Conservation (phyloP, 495 filamentous ascomycete genomes). For the Symbiotaphrina buchneri region DNA sequence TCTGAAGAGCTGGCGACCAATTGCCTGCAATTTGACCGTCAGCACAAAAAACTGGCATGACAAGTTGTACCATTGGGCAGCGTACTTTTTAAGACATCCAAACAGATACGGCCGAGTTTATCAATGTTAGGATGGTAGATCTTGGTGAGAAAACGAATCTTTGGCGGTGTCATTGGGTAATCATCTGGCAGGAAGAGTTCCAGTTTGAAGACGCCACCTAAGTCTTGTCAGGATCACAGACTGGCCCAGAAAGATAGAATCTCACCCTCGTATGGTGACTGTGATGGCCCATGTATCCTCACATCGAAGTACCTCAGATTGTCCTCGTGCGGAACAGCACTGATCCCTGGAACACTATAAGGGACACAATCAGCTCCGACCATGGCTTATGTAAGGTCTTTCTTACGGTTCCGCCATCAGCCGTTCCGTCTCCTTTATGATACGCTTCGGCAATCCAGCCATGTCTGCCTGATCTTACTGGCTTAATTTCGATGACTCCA, state of each 20-base stretch:
- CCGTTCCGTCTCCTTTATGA: conserved; percentile 95
- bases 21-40: conserved; percentile 36
- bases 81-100: conserved; percentile 93
- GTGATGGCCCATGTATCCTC: conserved; percentile 79
- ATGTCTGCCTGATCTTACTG: too few species aligned
- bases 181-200: conserved; percentile 98
- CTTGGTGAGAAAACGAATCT: conserved; percentile 95
- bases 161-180: conserved; percentile 97
- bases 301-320: conserved; percentile 98
- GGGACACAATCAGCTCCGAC: too few species aligned
- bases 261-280: conserved; percentile 81
- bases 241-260: background rate
- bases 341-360: conserved; percentile 84
- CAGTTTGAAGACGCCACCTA: conserved; percentile 88
- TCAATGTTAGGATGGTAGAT: conserved; percentile 99
- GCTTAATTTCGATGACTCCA: too few species aligned
- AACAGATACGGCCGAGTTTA: conserved; percentile 85
- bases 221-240: background rate
- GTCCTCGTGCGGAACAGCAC: conserved; percentile 91
- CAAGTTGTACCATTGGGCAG: conserved; percentile 2
- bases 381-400: background rate
- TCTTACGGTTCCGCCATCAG: conserved; percentile 83
- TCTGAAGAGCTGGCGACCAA: conserved; percentile 96
- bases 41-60: background rate
- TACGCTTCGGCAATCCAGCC: conserved; percentile 56